Conservation (phyloP, 2,329 filamentous ascomycete genomes). For the Claviceps lovelessii region DNA sequence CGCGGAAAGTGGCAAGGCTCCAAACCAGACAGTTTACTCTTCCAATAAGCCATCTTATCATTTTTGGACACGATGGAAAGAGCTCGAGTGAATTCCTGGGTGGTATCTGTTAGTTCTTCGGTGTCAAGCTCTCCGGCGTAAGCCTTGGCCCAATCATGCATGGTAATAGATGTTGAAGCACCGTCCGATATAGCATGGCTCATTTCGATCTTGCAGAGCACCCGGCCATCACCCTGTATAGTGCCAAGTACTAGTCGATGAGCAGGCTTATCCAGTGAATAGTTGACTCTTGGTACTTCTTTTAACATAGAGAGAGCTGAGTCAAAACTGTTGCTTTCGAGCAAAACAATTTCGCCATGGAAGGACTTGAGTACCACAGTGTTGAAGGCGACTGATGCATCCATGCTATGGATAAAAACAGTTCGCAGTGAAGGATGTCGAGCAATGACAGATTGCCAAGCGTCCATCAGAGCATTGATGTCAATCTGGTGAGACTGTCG, state of each 20-base stretch:
- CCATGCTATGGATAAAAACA: slow-evolving; percentile 4
- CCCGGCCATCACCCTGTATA: not conserved
- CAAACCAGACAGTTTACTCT: slow-evolving; percentile 1
- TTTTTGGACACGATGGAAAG: slow-evolving; percentile 1
- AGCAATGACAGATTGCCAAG: slow-evolving; percentile 6
- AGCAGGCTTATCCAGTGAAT: not conserved
- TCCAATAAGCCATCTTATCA: slow-evolving; percentile 6
- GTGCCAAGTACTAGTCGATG: not conserved
- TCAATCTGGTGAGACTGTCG: not conserved
- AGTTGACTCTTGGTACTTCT: not conserved
- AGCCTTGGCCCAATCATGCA: slow-evolving; percentile 2
- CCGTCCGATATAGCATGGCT: slow-evolving; percentile 7
- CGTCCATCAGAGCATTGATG: slow-evolving; percentile 3
- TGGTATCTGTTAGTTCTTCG: not conserved
- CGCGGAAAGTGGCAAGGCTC: slow-evolving; percentile 5
- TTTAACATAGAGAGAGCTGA: not conserved
- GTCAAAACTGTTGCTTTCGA: not conserved
- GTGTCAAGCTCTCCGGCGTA: slow-evolving; percentile 2
- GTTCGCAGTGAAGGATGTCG: slow-evolving; percentile 7
- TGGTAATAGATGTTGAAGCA: slow-evolving; percentile 2
- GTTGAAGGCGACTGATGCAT: slow-evolving; percentile 4
- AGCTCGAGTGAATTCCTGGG: not conserved
- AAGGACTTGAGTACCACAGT: not conserved
- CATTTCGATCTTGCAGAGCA: slow-evolving; percentile 6
- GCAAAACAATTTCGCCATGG: not conserved